These are phyloP conservation scores for Tubosaeta sp. DNA, from an alignment of 768 basidiomycete species.

Conservation along the genomic window DNA sequence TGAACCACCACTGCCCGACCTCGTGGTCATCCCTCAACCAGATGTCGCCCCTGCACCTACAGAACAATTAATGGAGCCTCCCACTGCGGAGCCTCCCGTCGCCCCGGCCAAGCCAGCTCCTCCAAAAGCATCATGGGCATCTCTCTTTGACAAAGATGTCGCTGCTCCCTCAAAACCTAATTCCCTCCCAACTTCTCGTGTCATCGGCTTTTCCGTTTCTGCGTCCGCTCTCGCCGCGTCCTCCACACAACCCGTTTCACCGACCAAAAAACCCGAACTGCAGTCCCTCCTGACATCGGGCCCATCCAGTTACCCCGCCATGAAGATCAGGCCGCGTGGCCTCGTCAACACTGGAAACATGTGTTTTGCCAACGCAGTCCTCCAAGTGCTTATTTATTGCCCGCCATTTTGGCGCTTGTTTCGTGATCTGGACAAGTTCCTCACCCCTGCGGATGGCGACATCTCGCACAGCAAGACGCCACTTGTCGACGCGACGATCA, in stretches of 20 bases:
- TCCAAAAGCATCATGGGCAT: constrained; percentile 72
- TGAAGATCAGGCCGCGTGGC: constrained; percentile 64
- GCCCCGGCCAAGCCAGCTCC: constrained; percentile 23
- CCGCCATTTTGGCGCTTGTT: constrained; percentile 83
- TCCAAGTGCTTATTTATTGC: constrained; percentile 88
- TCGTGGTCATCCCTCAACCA: constrained; percentile 7
- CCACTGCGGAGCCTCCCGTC: not conserved
- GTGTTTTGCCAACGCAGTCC: constrained; percentile 94
- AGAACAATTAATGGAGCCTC: constrained; percentile 1
- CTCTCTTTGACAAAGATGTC: constrained; percentile 52
- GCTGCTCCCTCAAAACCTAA: constrained; percentile 39
- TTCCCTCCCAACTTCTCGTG: constrained; percentile 62
- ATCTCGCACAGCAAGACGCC: constrained; percentile 39
- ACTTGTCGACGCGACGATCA: constrained; percentile 62
- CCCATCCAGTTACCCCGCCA: constrained; percentile 18
- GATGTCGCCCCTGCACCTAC: constrained; percentile 1
- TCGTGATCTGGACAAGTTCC: constrained; percentile 56
- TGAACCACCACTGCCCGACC: constrained; percentile 13
- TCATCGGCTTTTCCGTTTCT: constrained; percentile 72
- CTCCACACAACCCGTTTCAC: constrained; percentile 28
- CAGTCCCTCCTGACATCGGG: constrained; percentile 49
- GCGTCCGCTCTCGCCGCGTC: constrained; percentile 34
- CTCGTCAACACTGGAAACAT: constrained; percentile 94
- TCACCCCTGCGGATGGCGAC: constrained; percentile 31
- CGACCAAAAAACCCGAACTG: constrained; percentile 45